phyloP scores from a whole-genome alignment of 768 basidiomycete genomes.

The Trametes cingulata region DNA sequence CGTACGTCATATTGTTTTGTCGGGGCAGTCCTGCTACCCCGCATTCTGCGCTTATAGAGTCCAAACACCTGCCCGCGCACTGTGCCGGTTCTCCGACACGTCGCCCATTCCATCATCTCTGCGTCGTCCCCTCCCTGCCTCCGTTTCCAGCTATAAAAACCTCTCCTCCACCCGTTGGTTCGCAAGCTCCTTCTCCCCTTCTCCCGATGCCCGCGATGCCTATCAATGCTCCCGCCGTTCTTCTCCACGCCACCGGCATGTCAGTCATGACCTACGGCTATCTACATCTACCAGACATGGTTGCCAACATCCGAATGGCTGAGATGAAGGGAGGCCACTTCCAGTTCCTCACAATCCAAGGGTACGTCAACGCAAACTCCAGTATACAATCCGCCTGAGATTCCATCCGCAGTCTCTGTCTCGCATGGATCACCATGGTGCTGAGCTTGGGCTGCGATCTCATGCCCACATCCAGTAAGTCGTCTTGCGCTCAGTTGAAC shows the following conservation, averaged over 20 bases:
- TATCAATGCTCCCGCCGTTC: constrained; percentile 19
- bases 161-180: neutral
- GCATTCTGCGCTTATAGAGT: neutral
- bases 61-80: neutral
- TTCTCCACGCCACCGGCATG: constrained; percentile 36
- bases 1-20: too few relatives aligned
- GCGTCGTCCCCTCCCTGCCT: neutral
- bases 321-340: constrained; percentile 62
- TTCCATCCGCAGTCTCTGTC: constrained; percentile 31
- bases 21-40: too few relatives aligned
- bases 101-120: neutral
- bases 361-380: constrained; percentile 41
- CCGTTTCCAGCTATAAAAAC: too few relatives aligned
- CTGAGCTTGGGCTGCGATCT: constrained; percentile 43
- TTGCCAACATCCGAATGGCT: constrained; percentile 35
- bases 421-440: constrained; percentile 44
- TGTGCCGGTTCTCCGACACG: neutral
- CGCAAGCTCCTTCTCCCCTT: too few relatives aligned
- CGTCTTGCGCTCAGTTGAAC: neutral
- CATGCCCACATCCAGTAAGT: constrained; percentile 29
- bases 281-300: constrained; percentile 22
- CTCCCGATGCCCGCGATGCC: neutral
- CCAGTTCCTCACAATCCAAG: constrained; percentile 79
- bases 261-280: constrained; percentile 41
- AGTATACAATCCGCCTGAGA: neutral